Conservation (phyloP, 2,329 filamentous ascomycete genomes). For the Lachnellula hyalina region DNA sequence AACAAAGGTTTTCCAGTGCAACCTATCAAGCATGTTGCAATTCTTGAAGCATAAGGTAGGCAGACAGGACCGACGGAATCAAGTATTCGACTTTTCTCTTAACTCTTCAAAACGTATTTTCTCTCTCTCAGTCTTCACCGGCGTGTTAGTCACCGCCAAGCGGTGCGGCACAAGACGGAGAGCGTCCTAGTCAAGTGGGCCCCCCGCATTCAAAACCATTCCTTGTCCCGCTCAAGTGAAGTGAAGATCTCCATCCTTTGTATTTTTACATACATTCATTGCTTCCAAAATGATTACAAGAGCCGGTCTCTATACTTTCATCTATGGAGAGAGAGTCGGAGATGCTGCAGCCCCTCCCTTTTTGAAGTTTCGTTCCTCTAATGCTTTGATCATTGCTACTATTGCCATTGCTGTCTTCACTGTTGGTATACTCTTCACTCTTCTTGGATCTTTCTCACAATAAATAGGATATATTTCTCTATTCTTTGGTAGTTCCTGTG, state of each 20-base stretch:
- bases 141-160: no score
- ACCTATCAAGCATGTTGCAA: no score
- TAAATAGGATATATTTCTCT: conserved; percentile 52
- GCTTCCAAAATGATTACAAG: conserved; percentile 19
- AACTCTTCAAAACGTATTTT: background rate
- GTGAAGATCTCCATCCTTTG: background rate
- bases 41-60: no score
- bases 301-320: conserved; percentile 18
- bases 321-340: conserved; percentile 22
- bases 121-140: background rate
- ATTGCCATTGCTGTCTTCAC: conserved; percentile 25
- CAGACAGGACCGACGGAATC: no score
- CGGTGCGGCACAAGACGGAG: background rate
- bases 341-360: conserved; percentile 21
- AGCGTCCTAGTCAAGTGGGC: background rate
- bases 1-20: no score
- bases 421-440: conserved; percentile 6
- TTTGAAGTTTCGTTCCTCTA: conserved; percentile 24
- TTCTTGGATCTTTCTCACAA: background rate
- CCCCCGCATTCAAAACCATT: no score
- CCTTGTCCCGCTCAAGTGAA: no score
- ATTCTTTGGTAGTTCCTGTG: conserved; percentile 62
- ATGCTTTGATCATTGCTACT: conserved; percentile 22
- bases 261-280: background rate
- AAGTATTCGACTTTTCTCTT: no score